Evolutionary conservation across 192 early-diverging fungal genomes (phyloP).

Genomic region (Dispira parvispora): DNA sequence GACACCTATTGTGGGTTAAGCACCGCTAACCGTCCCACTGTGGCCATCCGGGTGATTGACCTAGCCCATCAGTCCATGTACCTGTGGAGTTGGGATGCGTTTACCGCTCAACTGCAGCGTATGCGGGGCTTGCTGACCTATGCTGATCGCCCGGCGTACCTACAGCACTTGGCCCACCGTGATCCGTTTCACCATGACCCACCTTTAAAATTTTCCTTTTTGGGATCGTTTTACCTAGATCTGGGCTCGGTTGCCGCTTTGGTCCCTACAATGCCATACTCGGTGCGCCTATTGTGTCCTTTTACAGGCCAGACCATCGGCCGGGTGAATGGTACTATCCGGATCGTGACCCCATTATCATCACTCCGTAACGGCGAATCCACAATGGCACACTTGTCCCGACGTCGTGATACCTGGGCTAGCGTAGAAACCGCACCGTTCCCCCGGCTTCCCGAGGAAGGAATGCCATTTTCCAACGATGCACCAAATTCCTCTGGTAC

Average conservation of each 20-base stretch:
- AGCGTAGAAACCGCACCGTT: slow-evolving; percentile 8
- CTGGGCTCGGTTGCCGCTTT: slow-evolving; percentile 21
- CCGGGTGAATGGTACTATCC: slow-evolving; percentile 16
- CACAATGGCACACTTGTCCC: background rate
- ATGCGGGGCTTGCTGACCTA: slow-evolving; percentile 48
- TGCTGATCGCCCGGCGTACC: slow-evolving; percentile 33
- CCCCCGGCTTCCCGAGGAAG: background rate
- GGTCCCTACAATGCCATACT: slow-evolving; percentile 17
- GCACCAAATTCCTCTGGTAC: background rate
- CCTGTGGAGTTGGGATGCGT: slow-evolving; percentile 44
- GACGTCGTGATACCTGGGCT: slow-evolving; percentile 7
- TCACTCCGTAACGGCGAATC: background rate
- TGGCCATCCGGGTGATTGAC: slow-evolving; percentile 32
- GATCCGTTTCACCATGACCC: slow-evolving; percentile 43
- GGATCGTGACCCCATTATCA: background rate
- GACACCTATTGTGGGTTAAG: background rate
- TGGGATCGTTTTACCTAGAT: slow-evolving; percentile 29
- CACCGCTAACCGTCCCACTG: slow-evolving; percentile 12
- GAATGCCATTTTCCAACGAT: background rate
- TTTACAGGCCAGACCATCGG: slow-evolving; percentile 21
- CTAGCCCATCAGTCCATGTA: slow-evolving; percentile 28
- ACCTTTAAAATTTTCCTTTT: slow-evolving; percentile 29
- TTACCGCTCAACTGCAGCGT: slow-evolving; percentile 35
- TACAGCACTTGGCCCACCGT: slow-evolving; percentile 36
- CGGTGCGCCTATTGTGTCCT: slow-evolving; percentile 19